Percentiles rank a stretch among this genome's conserved stretches.
Evolutionary conservation across 371 early-diverging fungal genomes (phyloP).

Genomic region (Rhizopus microsporus): DNA sequence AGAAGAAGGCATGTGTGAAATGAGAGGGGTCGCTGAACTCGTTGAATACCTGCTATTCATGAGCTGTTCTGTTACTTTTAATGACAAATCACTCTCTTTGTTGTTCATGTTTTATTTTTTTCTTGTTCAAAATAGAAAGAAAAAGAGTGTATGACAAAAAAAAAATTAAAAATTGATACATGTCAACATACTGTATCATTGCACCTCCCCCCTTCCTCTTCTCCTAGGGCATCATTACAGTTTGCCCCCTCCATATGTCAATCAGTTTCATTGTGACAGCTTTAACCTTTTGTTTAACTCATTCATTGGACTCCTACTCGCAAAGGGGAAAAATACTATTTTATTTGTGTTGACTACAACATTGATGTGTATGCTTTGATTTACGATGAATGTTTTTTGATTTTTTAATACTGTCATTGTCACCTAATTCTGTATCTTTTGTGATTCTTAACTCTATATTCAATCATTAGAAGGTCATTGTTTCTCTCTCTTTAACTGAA

Average conservation of each 20-base stretch:
- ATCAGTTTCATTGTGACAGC: too few relatives aligned
- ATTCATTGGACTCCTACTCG: too few relatives aligned
- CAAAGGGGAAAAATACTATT: slow-evolving; percentile 8
- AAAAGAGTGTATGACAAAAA: slow-evolving; percentile 1
- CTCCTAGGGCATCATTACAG: too few relatives aligned
- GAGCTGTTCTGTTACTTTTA: slow-evolving; percentile 22
- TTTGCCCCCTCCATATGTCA: too few relatives aligned
- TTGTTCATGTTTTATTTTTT: slow-evolving; percentile 8
- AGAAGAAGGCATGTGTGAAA: slow-evolving; percentile 6
- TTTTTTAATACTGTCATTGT: slow-evolving; percentile 47
- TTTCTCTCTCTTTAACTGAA: neutral
- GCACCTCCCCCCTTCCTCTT: too few relatives aligned
- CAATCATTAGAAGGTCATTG: slow-evolving; percentile 1
- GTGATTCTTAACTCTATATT: slow-evolving; percentile 44
- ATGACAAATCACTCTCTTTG: slow-evolving; percentile 14
- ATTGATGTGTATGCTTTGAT: slow-evolving; percentile 19
- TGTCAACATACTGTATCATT: neutral
- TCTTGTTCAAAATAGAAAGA: neutral
- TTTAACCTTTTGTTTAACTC: too few relatives aligned
- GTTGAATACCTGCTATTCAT: slow-evolving; percentile 8
- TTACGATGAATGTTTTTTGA: slow-evolving; percentile 43
- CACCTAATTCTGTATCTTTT: slow-evolving; percentile 47
- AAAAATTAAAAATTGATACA: slow-evolving; percentile 7
- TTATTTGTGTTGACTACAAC: slow-evolving; percentile 28
- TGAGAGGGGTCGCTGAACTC: neutral